Evolutionary conservation across 331 rosid species (phyloP), one percentile per base, ranked within the genome.

Genomic region (Spiraea crenata): DNA sequence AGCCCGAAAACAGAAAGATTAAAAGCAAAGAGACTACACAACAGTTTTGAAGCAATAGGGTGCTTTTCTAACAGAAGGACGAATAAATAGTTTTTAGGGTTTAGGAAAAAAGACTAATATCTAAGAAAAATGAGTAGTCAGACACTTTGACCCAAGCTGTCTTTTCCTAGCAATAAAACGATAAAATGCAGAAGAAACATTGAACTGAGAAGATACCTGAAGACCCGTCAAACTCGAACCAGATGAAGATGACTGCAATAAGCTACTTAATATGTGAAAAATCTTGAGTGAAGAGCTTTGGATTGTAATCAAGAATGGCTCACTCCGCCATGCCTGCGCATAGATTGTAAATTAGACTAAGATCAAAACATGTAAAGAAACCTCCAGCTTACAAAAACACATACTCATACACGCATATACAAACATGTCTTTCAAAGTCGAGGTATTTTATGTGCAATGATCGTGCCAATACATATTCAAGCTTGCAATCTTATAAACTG

Each of bases 321-420:
- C 96, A 63, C 89, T 71, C 65, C 71, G 74, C 61, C 84, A 75
- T 77, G 85, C 87, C 98, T 92, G 90, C 74, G 77, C 76, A 77
- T 58, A 83, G 45, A 76, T 80, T 57, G 70, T 47, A 71, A 55
- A 72, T 15, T 41, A 49, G n/a, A 40, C 75, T 44, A 58, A 58
- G 60, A 71, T 75, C 35, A 64, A 25, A 77, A 57, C 17, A 79
- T 57, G 71, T 42, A 56, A 47, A 70, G 64, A 44, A 58, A 54
- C 45, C 19, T 47, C 31, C 31, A 25, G 31, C 31, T 25, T 2
- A 25, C 31, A 25, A 67, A 68, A 44, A 56, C 38, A 67, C 76
- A 63, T 9, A 70, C 5, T 1, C 15, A 65, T 41, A 20, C 15
- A n/a, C 11, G 57, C 46, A 63, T 15, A 15, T 12, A 60, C 52